A percentile compares a stretch with the other conserved stretches of the same genome.
These are phyloP conservation scores for Tylopilus vinaceipallidus DNA, from an alignment of 768 basidiomycete genomes.

Conservation along the genomic window DNA sequence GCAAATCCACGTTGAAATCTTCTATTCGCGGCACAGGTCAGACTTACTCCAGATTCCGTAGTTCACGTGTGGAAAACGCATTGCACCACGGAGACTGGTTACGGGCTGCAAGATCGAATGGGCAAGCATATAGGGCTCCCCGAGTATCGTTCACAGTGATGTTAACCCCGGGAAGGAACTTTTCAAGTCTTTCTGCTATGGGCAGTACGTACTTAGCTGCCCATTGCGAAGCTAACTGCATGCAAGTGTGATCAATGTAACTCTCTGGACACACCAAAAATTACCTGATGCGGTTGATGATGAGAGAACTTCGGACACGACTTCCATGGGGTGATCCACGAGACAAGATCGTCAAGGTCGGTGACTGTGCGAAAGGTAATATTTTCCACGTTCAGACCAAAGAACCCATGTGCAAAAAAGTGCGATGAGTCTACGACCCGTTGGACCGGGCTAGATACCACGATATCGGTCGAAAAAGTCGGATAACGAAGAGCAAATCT, in stretches of 20 bases:
- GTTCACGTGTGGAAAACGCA: constrained; percentile 35
- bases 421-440: constrained; percentile 40
- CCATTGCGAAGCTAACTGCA: constrained; percentile 30
- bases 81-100: constrained; percentile 41
- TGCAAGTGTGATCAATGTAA: neutral
- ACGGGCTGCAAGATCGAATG: constrained; percentile 39
- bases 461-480: constrained; percentile 14
- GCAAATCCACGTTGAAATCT: neutral
- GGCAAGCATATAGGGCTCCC: constrained; percentile 42
- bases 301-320: constrained; percentile 32
- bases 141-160: constrained; percentile 35
- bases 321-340: constrained; percentile 43
- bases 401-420: constrained; percentile 41
- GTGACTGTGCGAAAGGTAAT: constrained; percentile 30
- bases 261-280: neutral
- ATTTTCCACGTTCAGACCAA: constrained; percentile 31
- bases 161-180: constrained; percentile 32
- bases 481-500: constrained; percentile 26
- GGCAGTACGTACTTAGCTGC: constrained; percentile 33
- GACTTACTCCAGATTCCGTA: constrained; percentile 37
- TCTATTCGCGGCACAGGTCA: neutral
- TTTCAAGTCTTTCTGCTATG: constrained; percentile 36
- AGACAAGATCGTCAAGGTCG: constrained; percentile 36
- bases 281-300: constrained; percentile 5
- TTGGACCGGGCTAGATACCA: constrained; percentile 14